These are phyloP conservation scores for Aspergillus hiratsukae DNA, from an alignment of 2,329 filamentous ascomycete species.

Conservation along the genomic window DNA sequence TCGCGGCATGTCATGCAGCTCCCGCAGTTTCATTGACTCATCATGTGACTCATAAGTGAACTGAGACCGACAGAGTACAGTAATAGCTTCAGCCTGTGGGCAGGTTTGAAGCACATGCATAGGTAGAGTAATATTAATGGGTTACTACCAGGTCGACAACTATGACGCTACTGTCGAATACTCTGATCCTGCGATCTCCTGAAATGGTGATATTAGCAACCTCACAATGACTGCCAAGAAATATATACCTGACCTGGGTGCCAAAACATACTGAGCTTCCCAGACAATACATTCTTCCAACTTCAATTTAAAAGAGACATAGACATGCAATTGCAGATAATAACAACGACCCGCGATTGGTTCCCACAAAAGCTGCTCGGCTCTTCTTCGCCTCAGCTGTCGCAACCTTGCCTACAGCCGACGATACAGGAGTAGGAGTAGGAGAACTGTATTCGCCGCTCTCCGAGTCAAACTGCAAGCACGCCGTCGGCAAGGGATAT, in stretches of 20 bases:
- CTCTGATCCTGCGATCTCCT: background rate
- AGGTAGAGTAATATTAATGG: background rate
- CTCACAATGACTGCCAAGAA: background rate
- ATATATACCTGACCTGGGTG: background rate
- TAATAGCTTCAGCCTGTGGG: no score
- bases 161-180: background rate
- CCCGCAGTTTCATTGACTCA: background rate
- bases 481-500: slow-evolving; percentile 15
- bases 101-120: no score
- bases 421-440: background rate
- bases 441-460: background rate
- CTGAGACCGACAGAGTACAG: no score
- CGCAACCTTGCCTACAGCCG: background rate
- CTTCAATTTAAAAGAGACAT: background rate
- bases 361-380: background rate
- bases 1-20: background rate
- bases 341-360: background rate
- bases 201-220: background rate
- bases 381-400: background rate
- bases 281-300: no score
- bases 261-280: background rate
- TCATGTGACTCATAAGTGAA: no score
- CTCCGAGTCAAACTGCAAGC: slow-evolving; percentile 15
- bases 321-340: background rate
- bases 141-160: no score